Base-by-base conservation (phyloP, 2,329 filamentous ascomycete species). In the Dothistroma septosporum region DNA sequence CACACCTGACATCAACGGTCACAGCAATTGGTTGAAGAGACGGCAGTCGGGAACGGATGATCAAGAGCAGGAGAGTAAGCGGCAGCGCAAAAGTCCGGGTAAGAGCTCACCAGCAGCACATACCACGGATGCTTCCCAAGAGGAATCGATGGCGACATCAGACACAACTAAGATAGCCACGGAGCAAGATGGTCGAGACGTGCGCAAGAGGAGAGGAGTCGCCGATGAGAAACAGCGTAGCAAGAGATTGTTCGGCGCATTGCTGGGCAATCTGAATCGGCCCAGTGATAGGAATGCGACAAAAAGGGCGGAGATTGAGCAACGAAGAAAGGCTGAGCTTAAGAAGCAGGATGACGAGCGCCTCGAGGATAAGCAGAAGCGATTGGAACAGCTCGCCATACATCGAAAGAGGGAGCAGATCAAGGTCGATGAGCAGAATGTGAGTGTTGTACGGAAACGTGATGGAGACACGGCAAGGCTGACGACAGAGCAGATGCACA, bases 181-280 rank as follows among this genome's bases (percentile, higher is more conserved):
- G 57, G 64, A 50, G 49, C 49, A 60, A 24, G 49, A 50, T n/a
- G 44, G 12, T 16, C 58, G 58, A 50, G 63, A 63, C 32, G 35
- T 61, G 60, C 64, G 66, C 10, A 63, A 66, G 44, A 72, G 65
- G 62, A 53, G 35, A 28, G 19, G 11, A 46, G 62, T 67, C 7
- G 54, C 65, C 60, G 89, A 95, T 70, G 93, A 97, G 73, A 91
- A 87, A 75, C 91, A 90, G 73, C 88, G 93, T 41, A 90, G 90
- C 22, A 88, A 90, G 75, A 85, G 93, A 57, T 81, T 97, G 62
- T 97, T 97, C 72, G 92, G 93, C 63, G 90, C 69, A 31, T 55
- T 73, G 16, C 60, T 71, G 31, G 69, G 69, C 28, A 71, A 67
- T 47, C 55, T 72, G 52, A 71, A 71, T 37, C 62, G 57, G 16